These are phyloP conservation scores for Hippophae gyantsensis DNA, from an alignment of 306 rosid species.

Conservation along the genomic window DNA sequence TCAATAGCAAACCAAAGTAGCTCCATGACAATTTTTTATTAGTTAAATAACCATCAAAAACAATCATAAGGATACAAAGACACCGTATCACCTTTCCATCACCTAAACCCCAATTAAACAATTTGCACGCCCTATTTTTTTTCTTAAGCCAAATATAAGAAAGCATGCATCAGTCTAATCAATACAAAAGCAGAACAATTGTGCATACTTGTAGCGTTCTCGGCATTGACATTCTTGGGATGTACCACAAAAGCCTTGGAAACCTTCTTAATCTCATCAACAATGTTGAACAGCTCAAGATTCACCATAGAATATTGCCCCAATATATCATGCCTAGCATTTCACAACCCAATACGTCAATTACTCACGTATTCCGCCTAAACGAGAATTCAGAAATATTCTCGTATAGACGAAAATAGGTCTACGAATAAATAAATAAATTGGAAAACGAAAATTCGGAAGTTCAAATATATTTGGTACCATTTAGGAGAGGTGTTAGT, in stretches of 20 bases:
- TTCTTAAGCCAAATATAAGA: no score
- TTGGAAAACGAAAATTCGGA: background rate
- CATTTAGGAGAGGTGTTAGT: conserved; percentile 79
- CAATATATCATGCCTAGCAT: conserved; percentile 63
- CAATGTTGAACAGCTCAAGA: conserved; percentile 88
- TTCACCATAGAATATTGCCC: conserved; percentile 92
- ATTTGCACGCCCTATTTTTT: no score
- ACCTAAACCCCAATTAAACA: no score
- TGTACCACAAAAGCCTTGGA: conserved; percentile 77
- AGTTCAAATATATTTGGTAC: conserved; percentile 5
- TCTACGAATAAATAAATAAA: background rate
- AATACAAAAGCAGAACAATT: background rate
- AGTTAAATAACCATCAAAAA: no score
- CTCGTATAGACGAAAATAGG: background rate
- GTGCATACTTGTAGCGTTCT: conserved; percentile 50
- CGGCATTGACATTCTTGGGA: conserved; percentile 82
- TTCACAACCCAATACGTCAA: background rate
- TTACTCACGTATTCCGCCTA: background rate
- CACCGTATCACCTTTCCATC: no score
- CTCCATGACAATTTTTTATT: no score
- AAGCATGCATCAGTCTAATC: background rate
- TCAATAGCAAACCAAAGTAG: no score
- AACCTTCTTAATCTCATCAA: conserved; percentile 80
- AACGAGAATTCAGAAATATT: background rate
- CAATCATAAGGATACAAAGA: no score